These are phyloP conservation scores for Chrysopogon serrulatus DNA, from an alignment of 176 grass and related monocot genomes.

Conservation along the genomic window DNA sequence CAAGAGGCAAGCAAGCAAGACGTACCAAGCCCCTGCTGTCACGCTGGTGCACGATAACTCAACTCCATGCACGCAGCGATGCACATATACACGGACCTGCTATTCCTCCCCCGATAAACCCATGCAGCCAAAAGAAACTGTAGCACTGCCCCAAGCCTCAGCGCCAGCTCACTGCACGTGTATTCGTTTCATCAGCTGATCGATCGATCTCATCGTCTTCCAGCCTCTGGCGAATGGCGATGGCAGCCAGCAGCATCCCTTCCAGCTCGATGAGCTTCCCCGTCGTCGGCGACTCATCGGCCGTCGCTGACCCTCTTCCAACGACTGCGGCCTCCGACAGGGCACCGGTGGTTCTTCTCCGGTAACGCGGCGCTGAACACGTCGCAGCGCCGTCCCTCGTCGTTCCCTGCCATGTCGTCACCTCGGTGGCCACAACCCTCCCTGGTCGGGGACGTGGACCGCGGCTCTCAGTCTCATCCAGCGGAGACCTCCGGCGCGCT, in stretches of 20 bases:
- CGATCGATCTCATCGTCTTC: neutral
- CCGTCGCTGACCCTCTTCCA: neutral
- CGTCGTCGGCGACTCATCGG: neutral
- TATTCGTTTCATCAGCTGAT: neutral
- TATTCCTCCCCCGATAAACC: too few relatives aligned
- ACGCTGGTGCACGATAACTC: too few relatives aligned
- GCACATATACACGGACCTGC: too few relatives aligned
- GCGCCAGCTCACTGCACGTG: neutral
- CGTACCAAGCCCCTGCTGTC: too few relatives aligned
- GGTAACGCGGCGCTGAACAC: neutral
- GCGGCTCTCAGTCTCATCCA: neutral
- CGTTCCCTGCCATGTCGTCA: neutral
- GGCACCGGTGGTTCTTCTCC: neutral
- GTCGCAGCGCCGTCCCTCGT: neutral
- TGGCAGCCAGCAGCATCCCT: neutral
- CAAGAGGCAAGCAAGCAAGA: too few relatives aligned
- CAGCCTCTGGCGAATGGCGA: neutral
- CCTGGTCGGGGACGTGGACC: neutral
- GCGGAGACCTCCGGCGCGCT: neutral
- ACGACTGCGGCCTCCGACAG: neutral
- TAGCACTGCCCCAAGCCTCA: neutral
- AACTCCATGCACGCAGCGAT: too few relatives aligned
- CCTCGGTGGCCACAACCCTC: neutral
- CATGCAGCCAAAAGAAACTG: neutral
- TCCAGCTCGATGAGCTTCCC: neutral